These are phyloP conservation scores for Ophiognomonia clavigignenti-juglandacearum DNA, from an alignment of 2,329 filamentous ascomycete species.

Conservation along the genomic window DNA sequence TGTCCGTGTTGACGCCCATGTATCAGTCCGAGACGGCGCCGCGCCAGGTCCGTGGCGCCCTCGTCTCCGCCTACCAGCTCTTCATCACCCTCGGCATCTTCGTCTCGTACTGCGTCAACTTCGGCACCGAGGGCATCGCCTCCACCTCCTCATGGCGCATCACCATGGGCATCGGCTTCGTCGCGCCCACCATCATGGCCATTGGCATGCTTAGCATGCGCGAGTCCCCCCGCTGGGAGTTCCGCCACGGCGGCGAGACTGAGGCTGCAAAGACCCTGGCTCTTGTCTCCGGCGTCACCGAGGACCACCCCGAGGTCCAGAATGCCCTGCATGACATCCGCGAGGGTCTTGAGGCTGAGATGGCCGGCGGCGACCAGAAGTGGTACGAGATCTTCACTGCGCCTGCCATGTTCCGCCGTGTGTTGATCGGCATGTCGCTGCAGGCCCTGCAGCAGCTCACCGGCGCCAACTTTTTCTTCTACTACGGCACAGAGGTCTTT, in stretches of 20 bases:
- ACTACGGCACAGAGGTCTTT: constrained; percentile 67
- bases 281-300: constrained; percentile 5
- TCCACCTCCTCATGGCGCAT: constrained; percentile 54
- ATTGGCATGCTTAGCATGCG: constrained; percentile 49
- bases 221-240: constrained; percentile 50
- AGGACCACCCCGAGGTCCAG: constrained; percentile 14
- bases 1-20: constrained; percentile 63
- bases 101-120: constrained; percentile 44
- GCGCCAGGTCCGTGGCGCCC: constrained; percentile 44
- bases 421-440: constrained; percentile 56
- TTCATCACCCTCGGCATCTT: constrained; percentile 25
- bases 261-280: constrained; percentile 15
- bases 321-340: constrained; percentile 14
- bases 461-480: constrained; percentile 46
- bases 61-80: constrained; percentile 28
- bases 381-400: constrained; percentile 18
- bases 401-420: constrained; percentile 60
- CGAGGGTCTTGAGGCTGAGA: constrained; percentile 15
- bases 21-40: constrained; percentile 63
- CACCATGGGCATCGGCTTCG: constrained; percentile 52
- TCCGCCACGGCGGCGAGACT: constrained; percentile 14
- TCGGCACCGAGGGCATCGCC: constrained; percentile 40
- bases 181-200: constrained; percentile 47
- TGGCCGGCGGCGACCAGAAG: constrained; percentile 15
- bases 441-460: constrained; percentile 67